Percentiles rank a stretch among this genome's conserved stretches.
Evolutionary conservation across 2,329 filamentous ascomycete genomes (phyloP).

Genomic region (Knufia fluminis): DNA sequence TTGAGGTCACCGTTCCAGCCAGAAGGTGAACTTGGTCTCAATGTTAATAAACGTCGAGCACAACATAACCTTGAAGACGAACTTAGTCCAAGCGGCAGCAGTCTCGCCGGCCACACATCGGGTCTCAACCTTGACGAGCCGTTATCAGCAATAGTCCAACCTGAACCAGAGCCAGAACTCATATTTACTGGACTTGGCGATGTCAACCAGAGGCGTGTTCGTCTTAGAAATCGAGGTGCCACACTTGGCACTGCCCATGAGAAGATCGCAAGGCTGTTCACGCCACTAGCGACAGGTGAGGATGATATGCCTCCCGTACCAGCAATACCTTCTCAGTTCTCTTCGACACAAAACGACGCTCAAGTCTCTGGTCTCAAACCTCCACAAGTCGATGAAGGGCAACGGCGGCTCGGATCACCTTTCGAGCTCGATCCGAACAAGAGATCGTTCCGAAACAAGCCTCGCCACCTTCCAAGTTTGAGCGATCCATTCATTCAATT

Average conservation of each 20-base stretch:
- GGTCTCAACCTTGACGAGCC: slow-evolving; percentile 25
- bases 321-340: slow-evolving; percentile 13
- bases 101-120: slow-evolving; percentile 27
- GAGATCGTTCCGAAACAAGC: slow-evolving; percentile 27
- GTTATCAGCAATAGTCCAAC: slow-evolving; percentile 32
- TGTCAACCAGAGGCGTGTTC: slow-evolving; percentile 46
- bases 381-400: slow-evolving; percentile 29
- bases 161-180: slow-evolving; percentile 29
- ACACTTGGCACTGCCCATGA: slow-evolving; percentile 49
- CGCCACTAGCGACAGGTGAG: slow-evolving; percentile 34
- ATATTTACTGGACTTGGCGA: slow-evolving; percentile 28
- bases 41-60: slow-evolving; percentile 50
- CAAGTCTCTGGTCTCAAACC: slow-evolving; percentile 24
- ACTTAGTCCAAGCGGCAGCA: slow-evolving; percentile 35
- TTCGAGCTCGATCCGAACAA: slow-evolving; percentile 34
- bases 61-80: slow-evolving; percentile 46
- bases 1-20: slow-evolving; percentile 47
- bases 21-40: slow-evolving; percentile 40
- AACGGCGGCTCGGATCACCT: slow-evolving; percentile 40
- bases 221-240: slow-evolving; percentile 53
- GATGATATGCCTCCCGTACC: slow-evolving; percentile 17
- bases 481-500: slow-evolving; percentile 36
- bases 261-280: slow-evolving; percentile 47
- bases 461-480: slow-evolving; percentile 34
- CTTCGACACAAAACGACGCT: slow-evolving; percentile 18